Evolutionary conservation across 441 rosid species (phyloP).

Genomic region (Theobroma grandiflorum): DNA sequence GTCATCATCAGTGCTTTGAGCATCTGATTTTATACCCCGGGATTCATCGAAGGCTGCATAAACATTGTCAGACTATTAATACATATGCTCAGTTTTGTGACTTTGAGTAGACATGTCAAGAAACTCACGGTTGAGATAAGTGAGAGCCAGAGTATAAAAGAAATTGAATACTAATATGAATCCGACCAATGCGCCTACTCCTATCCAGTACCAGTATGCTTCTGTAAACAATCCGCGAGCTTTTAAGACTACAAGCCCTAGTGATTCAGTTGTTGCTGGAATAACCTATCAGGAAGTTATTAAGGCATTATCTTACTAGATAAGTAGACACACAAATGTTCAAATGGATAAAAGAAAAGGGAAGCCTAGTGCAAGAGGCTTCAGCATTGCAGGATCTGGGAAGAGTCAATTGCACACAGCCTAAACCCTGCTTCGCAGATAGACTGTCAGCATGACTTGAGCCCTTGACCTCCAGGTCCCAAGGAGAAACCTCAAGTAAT

Average conservation of each 20-base stretch:
- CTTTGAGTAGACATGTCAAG: background rate
- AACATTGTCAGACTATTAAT: background rate
- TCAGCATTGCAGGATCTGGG: background rate
- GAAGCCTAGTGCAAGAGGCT: constrained; percentile 10
- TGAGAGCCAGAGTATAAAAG: constrained; percentile 42
- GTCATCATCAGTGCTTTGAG: constrained; percentile 15
- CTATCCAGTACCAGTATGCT: constrained; percentile 66
- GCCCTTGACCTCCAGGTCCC: background rate
- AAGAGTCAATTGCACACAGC: constrained; percentile 31
- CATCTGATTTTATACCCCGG: constrained; percentile 15
- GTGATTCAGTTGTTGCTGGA: constrained; percentile 8
- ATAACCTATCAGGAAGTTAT: constrained; percentile 20
- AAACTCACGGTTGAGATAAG: constrained; percentile 54
- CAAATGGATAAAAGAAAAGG: constrained; percentile 8
- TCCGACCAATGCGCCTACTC: constrained; percentile 45
- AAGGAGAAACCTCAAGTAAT: constrained; percentile 1
- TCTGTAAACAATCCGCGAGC: constrained; percentile 49
- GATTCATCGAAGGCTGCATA: constrained; percentile 33
- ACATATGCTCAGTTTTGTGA: background rate
- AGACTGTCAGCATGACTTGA: background rate
- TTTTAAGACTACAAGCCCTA: constrained; percentile 50
- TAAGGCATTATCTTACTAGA: background rate
- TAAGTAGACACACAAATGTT: constrained; percentile 1
- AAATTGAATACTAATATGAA: constrained; percentile 44
- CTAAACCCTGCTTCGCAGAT: background rate